Evolutionary conservation across 192 early-diverging fungal genomes (phyloP).

Genomic region (Powellomyces hirtus): DNA sequence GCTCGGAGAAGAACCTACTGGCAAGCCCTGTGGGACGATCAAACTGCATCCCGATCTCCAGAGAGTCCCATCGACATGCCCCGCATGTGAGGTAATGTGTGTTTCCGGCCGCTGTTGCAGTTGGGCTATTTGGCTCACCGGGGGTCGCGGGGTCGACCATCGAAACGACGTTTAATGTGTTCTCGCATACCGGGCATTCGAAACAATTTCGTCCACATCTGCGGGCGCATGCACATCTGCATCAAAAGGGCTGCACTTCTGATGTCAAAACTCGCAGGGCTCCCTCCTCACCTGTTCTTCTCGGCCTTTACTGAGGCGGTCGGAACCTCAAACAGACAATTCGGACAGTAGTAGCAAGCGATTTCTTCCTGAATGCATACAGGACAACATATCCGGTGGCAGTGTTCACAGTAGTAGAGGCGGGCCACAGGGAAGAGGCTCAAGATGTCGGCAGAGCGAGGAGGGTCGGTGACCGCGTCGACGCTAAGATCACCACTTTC

Average conservation of each 20-base stretch:
- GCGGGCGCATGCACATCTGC: too few species aligned
- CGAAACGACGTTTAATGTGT: slow-evolving; percentile 67
- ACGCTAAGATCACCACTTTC: not conserved
- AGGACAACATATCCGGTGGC: slow-evolving; percentile 76
- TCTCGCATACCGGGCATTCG: slow-evolving; percentile 84
- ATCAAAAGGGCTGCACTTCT: slow-evolving; percentile 13
- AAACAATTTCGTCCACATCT: slow-evolving; percentile 93
- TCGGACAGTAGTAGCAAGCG: slow-evolving; percentile 90
- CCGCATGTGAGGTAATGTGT: slow-evolving; percentile 78
- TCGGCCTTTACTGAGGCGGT: slow-evolving; percentile 96
- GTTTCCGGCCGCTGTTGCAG: slow-evolving; percentile 5
- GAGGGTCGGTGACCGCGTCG: not conserved
- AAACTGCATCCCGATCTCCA: slow-evolving; percentile 88
- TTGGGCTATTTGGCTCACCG: not conserved
- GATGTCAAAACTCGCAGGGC: not conserved
- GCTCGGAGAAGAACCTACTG: not conserved
- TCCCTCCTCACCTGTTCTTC: slow-evolving; percentile 76
- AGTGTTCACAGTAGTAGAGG: slow-evolving; percentile 88
- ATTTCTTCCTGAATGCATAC: slow-evolving; percentile 83
- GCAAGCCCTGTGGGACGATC: slow-evolving; percentile 90
- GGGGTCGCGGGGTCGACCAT: slow-evolving; percentile 55
- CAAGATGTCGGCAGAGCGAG: slow-evolving; percentile 13
- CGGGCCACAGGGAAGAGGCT: slow-evolving; percentile 27
- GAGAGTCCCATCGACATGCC: slow-evolving; percentile 91
- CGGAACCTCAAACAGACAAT: slow-evolving; percentile 95